Conservation (phyloP, 768 basidiomycete genomes). For the Lactifluus piperatus region DNA sequence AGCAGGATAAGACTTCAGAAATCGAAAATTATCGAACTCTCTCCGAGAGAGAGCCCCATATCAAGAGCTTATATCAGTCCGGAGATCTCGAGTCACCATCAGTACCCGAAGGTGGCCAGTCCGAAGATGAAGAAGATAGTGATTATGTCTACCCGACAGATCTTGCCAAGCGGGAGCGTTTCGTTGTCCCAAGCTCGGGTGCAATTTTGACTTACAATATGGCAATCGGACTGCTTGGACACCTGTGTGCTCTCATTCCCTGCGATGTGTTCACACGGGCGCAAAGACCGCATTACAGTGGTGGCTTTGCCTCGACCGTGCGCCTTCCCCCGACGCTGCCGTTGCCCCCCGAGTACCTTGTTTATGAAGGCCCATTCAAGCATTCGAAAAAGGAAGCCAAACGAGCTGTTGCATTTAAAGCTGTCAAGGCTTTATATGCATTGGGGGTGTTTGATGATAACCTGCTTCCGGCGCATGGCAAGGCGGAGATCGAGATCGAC, state of each 20-base stretch:
- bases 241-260: constrained; percentile 72
- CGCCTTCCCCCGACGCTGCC: constrained; percentile 60
- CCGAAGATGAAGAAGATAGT: constrained; percentile 20
- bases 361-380: constrained; percentile 49
- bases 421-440: constrained; percentile 57
- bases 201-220: constrained; percentile 76
- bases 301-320: constrained; percentile 50
- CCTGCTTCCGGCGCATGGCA: constrained; percentile 59
- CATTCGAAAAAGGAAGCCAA: constrained; percentile 74
- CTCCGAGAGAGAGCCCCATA: constrained; percentile 51
- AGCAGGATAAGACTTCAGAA: constrained; percentile 46
- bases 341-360: constrained; percentile 43
- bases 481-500: constrained; percentile 43
- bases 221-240: constrained; percentile 58
- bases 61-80: constrained; percentile 53
- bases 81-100: constrained; percentile 28
- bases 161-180: constrained; percentile 60
- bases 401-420: constrained; percentile 73
- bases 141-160: constrained; percentile 41
- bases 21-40: constrained; percentile 51
- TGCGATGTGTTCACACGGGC: constrained; percentile 58
- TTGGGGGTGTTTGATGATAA: constrained; percentile 79
- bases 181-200: constrained; percentile 59
- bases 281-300: constrained; percentile 51
- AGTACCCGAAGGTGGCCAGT: constrained; percentile 37